Evolutionary conservation across 208 protist genomes (phyloP), one percentile per base, ranked within the genome.

Genomic region (Acanthamoeba quina): DNA sequence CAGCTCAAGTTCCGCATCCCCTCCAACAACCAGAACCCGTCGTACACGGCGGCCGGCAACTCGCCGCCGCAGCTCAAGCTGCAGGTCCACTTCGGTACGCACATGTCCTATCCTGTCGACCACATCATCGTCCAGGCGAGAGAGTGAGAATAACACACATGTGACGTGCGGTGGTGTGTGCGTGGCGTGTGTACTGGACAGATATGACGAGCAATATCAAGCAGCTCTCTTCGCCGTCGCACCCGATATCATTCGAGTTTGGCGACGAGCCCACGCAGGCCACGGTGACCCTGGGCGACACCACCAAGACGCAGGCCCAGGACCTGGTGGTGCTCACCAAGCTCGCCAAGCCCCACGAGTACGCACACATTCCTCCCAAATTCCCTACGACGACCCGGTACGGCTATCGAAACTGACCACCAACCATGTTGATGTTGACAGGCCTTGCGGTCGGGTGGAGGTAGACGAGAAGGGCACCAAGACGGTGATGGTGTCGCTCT

Each of bases 401-500:
- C 19, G 7, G 31, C 34, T 83, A 52, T 58, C 24, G 11, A 19
- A 21, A 83, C 26, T 90, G 68, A 64, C 2, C 15, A 0, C 52
- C 11, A 17, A n/a, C n/a, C n/a, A 56, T 56, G n/a, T 37, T 31
- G 62, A n/a, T 64, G 21, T 10, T 21, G 21, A 70, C 34, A 93
- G 88, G 49, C 64, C 88, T 3, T 93, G 88, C 70, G 54, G 88
- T 0, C 41, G 80, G 31, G 93, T 85, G 24, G 60, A 83, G 47
- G 86, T 92, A n/a, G 54, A 92, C 34, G 93, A 90, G 31, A 72
- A 95, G 60, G 93, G 88, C 31, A 49, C 15, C 24, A 76, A 78
- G 54, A 66, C 74, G 17, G 58, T 66, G 0, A 95, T 95, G 93
- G 85, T 94, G 17, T 82, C 93, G 17, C 41, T 95, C 2, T 95